Conservation (phyloP, 345 rosid species). For the Ceriops zippeliana region DNA sequence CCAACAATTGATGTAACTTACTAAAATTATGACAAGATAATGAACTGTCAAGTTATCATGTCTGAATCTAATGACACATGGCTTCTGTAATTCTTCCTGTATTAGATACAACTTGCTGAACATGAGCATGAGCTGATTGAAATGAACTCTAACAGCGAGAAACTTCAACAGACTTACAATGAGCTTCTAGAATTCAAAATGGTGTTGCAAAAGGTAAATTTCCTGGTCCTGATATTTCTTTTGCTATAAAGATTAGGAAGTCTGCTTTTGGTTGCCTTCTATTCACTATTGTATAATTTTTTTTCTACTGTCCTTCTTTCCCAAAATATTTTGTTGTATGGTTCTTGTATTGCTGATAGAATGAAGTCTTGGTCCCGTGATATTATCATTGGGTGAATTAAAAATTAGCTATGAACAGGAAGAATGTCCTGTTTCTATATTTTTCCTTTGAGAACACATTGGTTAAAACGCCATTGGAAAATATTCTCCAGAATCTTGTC, state of each 20-base stretch:
- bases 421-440: too few relatives aligned
- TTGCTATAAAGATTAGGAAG: background rate
- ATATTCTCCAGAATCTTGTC: too few relatives aligned
- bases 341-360: background rate
- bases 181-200: conserved; percentile 93
- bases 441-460: too few relatives aligned
- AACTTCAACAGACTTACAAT: conserved; percentile 76
- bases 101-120: conserved; percentile 78
- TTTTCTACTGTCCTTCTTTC: background rate
- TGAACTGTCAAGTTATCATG: background rate
- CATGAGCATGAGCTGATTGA: conserved; percentile 89
- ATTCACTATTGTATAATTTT: background rate
- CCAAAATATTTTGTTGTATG: background rate
- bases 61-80: background rate
- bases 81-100: conserved; percentile 24
- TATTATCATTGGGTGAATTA: too few relatives aligned
- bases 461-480: too few relatives aligned
- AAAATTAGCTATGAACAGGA: too few relatives aligned
- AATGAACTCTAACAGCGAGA: conserved; percentile 90
- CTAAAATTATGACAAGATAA: background rate
- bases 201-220: conserved; percentile 77
- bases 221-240: conserved; percentile 12
- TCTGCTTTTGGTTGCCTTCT: background rate
- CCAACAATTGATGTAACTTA: background rate
- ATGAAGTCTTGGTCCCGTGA: background rate